These are phyloP conservation scores for Globisporangium paroecandrum DNA, from an alignment of 352 stramenopile genomes.

Conservation along the genomic window DNA sequence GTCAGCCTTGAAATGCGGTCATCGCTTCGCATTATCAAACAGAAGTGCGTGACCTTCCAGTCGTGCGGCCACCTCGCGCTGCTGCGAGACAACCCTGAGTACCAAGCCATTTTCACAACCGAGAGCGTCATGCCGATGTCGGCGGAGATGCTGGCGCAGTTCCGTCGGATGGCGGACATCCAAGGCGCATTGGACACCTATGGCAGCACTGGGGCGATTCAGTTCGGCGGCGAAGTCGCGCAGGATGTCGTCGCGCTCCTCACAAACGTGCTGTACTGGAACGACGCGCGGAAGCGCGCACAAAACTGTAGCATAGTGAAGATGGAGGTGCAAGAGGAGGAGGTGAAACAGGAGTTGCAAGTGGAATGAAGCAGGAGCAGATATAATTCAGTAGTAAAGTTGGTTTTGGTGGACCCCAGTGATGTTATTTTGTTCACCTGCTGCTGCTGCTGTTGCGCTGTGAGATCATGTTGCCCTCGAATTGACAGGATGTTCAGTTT, in stretches of 20 bases:
- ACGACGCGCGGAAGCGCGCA: conserved; percentile 49
- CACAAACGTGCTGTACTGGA: conserved; percentile 64
- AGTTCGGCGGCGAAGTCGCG: conserved; percentile 76
- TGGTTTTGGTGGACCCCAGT: not conserved
- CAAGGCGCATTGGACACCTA: conserved; percentile 74
- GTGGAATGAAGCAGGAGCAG: conserved; percentile 4
- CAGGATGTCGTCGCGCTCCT: conserved; percentile 76
- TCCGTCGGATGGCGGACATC: conserved; percentile 76
- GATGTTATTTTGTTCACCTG: not conserved
- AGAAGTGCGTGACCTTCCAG: conserved; percentile 34
- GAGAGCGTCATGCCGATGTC: conserved; percentile 48
- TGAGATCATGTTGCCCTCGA: too few relatives aligned
- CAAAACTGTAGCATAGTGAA: conserved; percentile 21
- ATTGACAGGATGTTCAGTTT: too few relatives aligned
- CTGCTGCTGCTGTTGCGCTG: too few relatives aligned
- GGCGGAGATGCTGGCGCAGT: conserved; percentile 47
- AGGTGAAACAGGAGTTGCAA: not conserved
- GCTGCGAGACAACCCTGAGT: conserved; percentile 65
- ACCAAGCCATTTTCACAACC: conserved; percentile 54
- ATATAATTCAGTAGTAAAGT: not conserved
- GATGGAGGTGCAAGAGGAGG: not conserved
- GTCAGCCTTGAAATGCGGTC: conserved; percentile 63
- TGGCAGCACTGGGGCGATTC: conserved; percentile 51
- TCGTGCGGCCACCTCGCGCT: conserved; percentile 65
- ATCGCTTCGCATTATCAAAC: conserved; percentile 50